Evolutionary conservation across 1,284 basidiomycete species (phyloP), one percentile per base, ranked within the genome.

Genomic region (Papiliotrema laurentii): DNA sequence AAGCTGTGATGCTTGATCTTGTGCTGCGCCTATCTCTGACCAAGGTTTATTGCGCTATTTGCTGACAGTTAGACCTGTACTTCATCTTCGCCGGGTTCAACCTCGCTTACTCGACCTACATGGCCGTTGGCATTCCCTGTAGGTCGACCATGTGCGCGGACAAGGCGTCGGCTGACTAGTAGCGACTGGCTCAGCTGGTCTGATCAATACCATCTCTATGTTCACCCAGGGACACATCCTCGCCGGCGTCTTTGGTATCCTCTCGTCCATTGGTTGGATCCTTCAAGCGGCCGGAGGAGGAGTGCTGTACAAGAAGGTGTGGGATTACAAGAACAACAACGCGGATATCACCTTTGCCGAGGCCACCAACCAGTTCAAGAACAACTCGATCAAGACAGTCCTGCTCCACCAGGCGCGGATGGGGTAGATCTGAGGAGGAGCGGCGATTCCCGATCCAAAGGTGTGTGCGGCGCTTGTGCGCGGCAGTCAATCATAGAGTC

Each of bases 71-170:
- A 92, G 92, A 96, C 77, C 75, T 92, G 56, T 97, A 89, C 79
- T 94, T 94, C 78, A 82, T 96, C 75, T 97, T 97, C 75, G 81
- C 84, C 49, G 93, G 89, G 28, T 96, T 87, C 79, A 92, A 98
- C 75, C 78, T 97, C 50, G 77, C 89, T 33, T 97, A 87, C 77
- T 87, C 87, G 54, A 69, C 91, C 64, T 93, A 60, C 72, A 90
- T 88, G 87, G 84, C 87, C 66, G 83, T 92, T 63, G 89, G 89
- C 54, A 85, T 90, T 56, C 88, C 87, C 22, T 71, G 69, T 72
- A 48, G 53, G 67, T 60, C 7, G 45, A 50, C 7, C 16, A 21
- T 34, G 43, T 26, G 4, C 19, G 4, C n/a, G 16, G 86, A 35
- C 47, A 47, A 27, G 45, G 25, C 16, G 14, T 50, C 27, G 6